Conservation (phyloP, 352 stramenopile genomes). For the Globisporangium ultimum region DNA sequence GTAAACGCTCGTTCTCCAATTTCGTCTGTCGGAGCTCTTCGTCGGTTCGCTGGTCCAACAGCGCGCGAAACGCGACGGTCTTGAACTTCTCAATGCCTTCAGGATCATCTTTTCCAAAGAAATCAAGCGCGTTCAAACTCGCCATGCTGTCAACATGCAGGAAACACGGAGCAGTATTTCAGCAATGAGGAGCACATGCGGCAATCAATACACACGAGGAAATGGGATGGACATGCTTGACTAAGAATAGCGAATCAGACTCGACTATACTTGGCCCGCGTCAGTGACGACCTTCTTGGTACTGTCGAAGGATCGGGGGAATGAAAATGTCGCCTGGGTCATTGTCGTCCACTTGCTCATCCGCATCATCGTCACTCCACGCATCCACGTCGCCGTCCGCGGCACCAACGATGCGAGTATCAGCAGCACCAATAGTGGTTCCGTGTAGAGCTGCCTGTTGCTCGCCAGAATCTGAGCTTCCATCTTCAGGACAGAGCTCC, state of each 20-base stretch:
- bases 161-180: no score
- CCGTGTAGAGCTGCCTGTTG: constrained; percentile 5
- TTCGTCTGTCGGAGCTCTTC: constrained; percentile 48
- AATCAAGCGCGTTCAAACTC: constrained; percentile 32
- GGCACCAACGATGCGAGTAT: constrained; percentile 9
- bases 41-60: constrained; percentile 67
- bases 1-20: constrained; percentile 36
- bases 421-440: not conserved
- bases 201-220: not conserved
- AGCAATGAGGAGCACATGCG: not conserved
- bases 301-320: constrained; percentile 57
- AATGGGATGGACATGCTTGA: no score
- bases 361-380: constrained; percentile 58
- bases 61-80: constrained; percentile 49
- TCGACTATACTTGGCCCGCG: not conserved
- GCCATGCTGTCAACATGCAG: constrained; percentile 1
- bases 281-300: constrained; percentile 12
- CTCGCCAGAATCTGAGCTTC: constrained; percentile 9
- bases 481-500: constrained; percentile 19
- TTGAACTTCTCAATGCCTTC: constrained; percentile 65
- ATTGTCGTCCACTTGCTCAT: constrained; percentile 4
- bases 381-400: constrained; percentile 31
- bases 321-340: constrained; percentile 37
- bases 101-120: constrained; percentile 48
- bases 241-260: not conserved